These are phyloP conservation scores for Lepiota brunneoincarnata DNA, from an alignment of 768 basidiomycete genomes.

Conservation along the genomic window DNA sequence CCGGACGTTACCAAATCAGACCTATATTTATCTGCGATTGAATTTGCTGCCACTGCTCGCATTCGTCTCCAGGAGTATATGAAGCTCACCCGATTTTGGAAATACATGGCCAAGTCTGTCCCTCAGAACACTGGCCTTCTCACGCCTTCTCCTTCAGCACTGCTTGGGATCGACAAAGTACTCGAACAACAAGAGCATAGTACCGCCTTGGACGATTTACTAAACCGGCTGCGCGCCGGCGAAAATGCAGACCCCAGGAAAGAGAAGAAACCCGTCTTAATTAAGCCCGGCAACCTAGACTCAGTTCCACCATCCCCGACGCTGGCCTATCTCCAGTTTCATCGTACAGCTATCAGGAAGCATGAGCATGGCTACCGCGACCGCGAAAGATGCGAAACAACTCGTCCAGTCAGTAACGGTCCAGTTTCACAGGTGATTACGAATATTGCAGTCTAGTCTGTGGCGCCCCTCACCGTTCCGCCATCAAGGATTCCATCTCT, in stretches of 20 bases:
- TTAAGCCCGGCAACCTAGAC: not conserved
- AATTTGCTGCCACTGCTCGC: slow-evolving; percentile 41
- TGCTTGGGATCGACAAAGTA: slow-evolving; percentile 29
- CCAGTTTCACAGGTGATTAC: too few relatives aligned
- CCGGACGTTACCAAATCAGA: slow-evolving; percentile 34
- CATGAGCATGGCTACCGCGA: too few relatives aligned
- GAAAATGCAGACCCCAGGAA: slow-evolving; percentile 1
- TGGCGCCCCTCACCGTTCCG: too few relatives aligned
- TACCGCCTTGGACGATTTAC: not conserved
- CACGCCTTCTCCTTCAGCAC: slow-evolving; percentile 33
- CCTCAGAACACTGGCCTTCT: slow-evolving; percentile 21
- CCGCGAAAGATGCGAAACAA: too few relatives aligned
- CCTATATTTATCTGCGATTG: slow-evolving; percentile 44
- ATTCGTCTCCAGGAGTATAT: slow-evolving; percentile 37
- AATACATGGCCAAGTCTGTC: slow-evolving; percentile 34
- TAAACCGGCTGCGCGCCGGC: not conserved
- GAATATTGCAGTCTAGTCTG: too few relatives aligned
- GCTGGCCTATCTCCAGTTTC: not conserved
- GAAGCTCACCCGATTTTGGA: slow-evolving; percentile 41
- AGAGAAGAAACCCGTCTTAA: not conserved
- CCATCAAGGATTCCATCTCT: too few relatives aligned
- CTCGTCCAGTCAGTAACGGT: too few relatives aligned
- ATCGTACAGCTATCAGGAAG: not conserved
- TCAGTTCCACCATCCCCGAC: not conserved
- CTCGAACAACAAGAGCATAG: slow-evolving; percentile 15